Conservation (phyloP, 306 rosid genomes). For the Crataegus laevigata region DNA sequence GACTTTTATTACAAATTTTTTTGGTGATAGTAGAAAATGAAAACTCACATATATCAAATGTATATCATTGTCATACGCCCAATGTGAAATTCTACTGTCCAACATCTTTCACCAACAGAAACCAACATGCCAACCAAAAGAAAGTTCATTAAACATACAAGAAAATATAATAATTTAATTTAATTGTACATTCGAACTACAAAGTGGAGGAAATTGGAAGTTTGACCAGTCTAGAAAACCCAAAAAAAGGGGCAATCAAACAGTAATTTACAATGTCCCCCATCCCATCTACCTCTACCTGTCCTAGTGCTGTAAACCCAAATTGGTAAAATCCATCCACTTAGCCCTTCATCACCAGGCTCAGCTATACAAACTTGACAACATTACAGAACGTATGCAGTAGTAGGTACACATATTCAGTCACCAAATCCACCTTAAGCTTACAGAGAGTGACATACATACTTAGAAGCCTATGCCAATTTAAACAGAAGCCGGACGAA, state of each 20-base stretch:
- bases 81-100: too few species aligned
- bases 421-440: background rate
- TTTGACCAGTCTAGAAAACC: background rate
- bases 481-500: background rate
- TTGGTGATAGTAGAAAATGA: too few species aligned
- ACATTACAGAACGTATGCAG: background rate
- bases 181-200: background rate
- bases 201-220: background rate
- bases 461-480: background rate
- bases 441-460: background rate
- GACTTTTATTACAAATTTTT: too few species aligned
- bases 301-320: background rate
- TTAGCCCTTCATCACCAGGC: background rate
- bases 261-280: conserved; percentile 6
- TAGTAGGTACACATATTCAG: background rate
- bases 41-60: too few species aligned
- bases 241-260: background rate
- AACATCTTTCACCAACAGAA: background rate
- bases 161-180: background rate
- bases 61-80: too few species aligned
- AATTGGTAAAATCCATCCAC: background rate
- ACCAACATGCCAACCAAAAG: background rate
- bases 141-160: background rate
- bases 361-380: background rate
- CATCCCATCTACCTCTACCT: background rate